A percentile compares a stretch with the other conserved stretches of the same genome.
phyloP scores from a whole-genome alignment of 1,139 yeast genomes.

The Suhomyces wounanorum region DNA sequence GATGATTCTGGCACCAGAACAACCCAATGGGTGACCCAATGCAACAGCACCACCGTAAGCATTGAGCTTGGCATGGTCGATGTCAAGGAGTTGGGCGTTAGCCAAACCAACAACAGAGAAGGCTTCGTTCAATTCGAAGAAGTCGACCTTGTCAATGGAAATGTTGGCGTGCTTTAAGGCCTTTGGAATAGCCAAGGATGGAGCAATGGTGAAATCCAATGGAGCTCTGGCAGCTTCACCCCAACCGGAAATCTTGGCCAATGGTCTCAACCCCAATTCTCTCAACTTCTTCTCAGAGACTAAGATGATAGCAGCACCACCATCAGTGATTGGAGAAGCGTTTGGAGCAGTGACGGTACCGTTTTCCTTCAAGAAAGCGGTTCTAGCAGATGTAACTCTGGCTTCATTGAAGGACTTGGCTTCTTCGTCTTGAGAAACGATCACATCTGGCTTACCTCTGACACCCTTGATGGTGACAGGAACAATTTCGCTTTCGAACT shows the following conservation, averaged over 20 bases:
- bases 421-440: slow-evolving; percentile 74
- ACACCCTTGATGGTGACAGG: slow-evolving; percentile 86
- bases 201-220: slow-evolving; percentile 92
- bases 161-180: slow-evolving; percentile 87
- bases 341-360: slow-evolving; percentile 98
- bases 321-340: slow-evolving; percentile 94
- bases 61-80: slow-evolving; percentile 73
- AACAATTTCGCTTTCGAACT: slow-evolving; percentile 76
- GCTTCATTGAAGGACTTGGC: slow-evolving; percentile 70
- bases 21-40: slow-evolving; percentile 94
- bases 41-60: slow-evolving; percentile 99
- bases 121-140: slow-evolving; percentile 94
- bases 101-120: slow-evolving; percentile 95
- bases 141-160: slow-evolving; percentile 60
- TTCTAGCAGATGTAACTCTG: slow-evolving; percentile 77
- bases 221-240: slow-evolving; percentile 98
- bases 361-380: slow-evolving; percentile 87
- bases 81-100: slow-evolving; percentile 70
- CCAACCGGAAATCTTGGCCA: slow-evolving; percentile 90
- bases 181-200: slow-evolving; percentile 91
- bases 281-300: slow-evolving; percentile 80
- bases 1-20: slow-evolving; percentile 94
- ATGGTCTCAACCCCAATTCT: slow-evolving; percentile 83
- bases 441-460: slow-evolving; percentile 89
- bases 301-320: slow-evolving; percentile 91